Evolutionary conservation across 179 eudicot genomes (phyloP), one percentile per base, ranked within the genome.

Genomic region (Beta lomatogona): DNA sequence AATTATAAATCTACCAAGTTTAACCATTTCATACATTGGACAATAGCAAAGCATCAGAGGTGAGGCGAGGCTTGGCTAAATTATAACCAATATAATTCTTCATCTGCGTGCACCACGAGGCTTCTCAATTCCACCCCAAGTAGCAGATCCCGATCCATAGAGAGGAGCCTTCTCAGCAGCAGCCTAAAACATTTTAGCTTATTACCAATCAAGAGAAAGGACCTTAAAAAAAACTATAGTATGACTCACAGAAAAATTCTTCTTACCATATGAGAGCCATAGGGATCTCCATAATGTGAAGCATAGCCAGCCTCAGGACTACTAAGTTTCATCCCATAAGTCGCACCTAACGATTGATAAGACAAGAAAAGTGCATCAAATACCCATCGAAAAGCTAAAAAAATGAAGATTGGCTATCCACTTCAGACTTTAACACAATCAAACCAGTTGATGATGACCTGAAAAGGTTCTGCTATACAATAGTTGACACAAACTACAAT

Each of bases 101-200:
- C 89, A 95, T 81, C 89, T 94, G 19, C 97, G 90, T 80, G 83
- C 79, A 73, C 88, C 86, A 77, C 90, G 91, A 50, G 94, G 83
- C 77, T 93, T 92, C 68, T 94, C 98, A 41, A 80, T 82, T 75
- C 91, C 97, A 84, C 91, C 89, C 98, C 96, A 89, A 22, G 97
- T 83, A 85, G 91, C 85, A 85, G 99, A 91, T 86, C 93, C 89
- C 53, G 93, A 77, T 79, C 94, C 97, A 91, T 91, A 92, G 65
- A 85, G 70, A 77, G 93, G 88, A 77, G 90, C 94, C 86, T 91
- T 92, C 87, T 92, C 96, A 75, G 91, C 85, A 83, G 90, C 88
- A 91, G 91, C 96, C 97, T 94, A 90, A 81, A 84, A 82, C 19
- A 77, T 71, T 66, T 57, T 10, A 70, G 21, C 64, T 78, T 36